Evolutionary conservation across 345 rosid genomes (phyloP), one percentile per base, ranked within the genome.

Genomic region (Iberis pinnata): DNA sequence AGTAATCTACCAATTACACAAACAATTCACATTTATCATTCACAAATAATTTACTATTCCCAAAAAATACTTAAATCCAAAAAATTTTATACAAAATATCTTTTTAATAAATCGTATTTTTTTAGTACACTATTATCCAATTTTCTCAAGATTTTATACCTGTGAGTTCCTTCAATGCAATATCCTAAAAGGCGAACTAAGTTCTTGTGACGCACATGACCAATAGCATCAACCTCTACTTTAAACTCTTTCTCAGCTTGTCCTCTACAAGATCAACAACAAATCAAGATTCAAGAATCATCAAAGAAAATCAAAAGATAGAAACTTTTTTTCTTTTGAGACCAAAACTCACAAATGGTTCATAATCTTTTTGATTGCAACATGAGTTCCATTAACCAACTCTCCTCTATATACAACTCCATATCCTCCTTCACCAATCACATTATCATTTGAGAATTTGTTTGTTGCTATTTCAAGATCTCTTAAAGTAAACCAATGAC

Each of bases 401-500:
- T 69, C 70, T 25, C 94, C 97, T 52, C 71, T 68, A 65, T 86
- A 89, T 18, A 89, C 95, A 70, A 89, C 70, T 57, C 97, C 97
- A 76, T 86, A 89, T 38, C 97, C 97, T 36, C 97, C 97, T 69
- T 86, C 65, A 27, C 68, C 63, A 53, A 56, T 55, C 7, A 43
- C 49, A 50, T 52, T 66, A 6, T 66, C 70, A 86, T 72, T 79
- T 22, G 94, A 70, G 67, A 89, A 89, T 49, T 71, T 74, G 70
- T 71, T 75, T 11, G 95, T 89, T 39, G 90, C 90, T 46, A 73
- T 63, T 42, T 86, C 84, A 37, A 89, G 80, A 62, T 89, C 97
- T 73, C 97, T 75, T 18, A 89, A 64, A 22, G 95, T 89, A 73
- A 89, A 89, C 97, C 97, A 89, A 54, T 86, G 97, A 39, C 97